Percentiles rank a stretch among this genome's conserved stretches.
These are phyloP conservation scores for Acer campestre DNA, from an alignment of 345 rosid species.

Conservation along the genomic window DNA sequence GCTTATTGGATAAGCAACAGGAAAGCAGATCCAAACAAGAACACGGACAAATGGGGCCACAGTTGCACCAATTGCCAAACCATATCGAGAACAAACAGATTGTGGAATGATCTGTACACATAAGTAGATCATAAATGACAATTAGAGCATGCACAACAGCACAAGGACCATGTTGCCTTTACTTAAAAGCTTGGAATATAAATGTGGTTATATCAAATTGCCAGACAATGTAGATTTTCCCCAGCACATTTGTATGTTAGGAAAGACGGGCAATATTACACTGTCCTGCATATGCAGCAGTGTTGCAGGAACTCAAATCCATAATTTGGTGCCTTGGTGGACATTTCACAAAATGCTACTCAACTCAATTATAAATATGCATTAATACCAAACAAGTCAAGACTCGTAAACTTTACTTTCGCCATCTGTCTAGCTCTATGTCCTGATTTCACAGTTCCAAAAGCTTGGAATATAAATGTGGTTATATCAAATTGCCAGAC, in stretches of 20 bases:
- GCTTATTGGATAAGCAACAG: constrained; percentile 96
- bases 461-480: constrained; percentile 8
- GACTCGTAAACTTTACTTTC: not conserved
- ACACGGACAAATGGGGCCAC: constrained; percentile 84
- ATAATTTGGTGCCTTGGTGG: not conserved
- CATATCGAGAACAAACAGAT: constrained; percentile 88
- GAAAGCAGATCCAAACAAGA: constrained; percentile 89
- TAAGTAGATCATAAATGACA: constrained; percentile 16
- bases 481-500: not conserved
- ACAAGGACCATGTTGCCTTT: not conserved
- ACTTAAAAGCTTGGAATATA: constrained; percentile 14
- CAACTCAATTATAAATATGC: not conserved
- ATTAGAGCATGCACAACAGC: constrained; percentile 7
- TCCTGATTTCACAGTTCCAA: not conserved
- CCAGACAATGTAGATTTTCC: not conserved
- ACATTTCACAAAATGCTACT: not conserved
- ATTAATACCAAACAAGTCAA: not conserved
- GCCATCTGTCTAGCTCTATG: not conserved
- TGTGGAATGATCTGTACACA: constrained; percentile 86
- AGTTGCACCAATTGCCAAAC: constrained; percentile 90
- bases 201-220: not conserved
- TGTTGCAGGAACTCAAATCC: constrained; percentile 9
- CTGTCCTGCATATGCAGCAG: constrained; percentile 1
- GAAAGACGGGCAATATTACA: not conserved
- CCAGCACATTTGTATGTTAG: not conserved